Percentiles rank a stretch among this genome's conserved stretches.
Conservation (phyloP, 257 asterid genomes). For the Nicotiana benthamiana region DNA sequence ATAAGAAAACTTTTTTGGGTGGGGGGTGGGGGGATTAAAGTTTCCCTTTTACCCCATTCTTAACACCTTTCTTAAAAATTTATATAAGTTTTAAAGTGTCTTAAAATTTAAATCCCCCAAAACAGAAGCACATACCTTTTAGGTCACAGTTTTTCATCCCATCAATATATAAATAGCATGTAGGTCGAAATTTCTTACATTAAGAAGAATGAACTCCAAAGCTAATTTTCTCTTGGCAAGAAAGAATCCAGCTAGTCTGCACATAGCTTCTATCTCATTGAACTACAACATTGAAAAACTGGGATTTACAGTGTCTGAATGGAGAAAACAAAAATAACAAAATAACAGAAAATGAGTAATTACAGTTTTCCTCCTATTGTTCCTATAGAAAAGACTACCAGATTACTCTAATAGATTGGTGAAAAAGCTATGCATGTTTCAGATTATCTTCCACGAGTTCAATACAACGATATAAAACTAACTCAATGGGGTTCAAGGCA, state of each 20-base stretch:
- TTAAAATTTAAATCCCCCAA: no score
- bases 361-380: not conserved
- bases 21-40: no score
- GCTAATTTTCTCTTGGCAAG: not conserved
- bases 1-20: no score
- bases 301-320: not conserved
- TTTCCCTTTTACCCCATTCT: no score
- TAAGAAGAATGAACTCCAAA: not conserved
- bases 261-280: not conserved
- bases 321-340: not conserved
- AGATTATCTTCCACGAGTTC: constrained; percentile 65
- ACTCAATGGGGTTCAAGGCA: constrained; percentile 61
- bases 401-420: not conserved
- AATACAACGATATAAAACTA: constrained; percentile 70
- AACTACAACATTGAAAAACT: not conserved
- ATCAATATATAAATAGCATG: not conserved
- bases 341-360: not conserved
- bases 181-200: not conserved
- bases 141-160: not conserved
- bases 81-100: no score
- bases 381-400: not conserved
- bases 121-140: not conserved
- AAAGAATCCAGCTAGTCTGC: not conserved
- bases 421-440: constrained; percentile 16
- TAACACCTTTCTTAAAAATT: no score